phyloP scores from a whole-genome alignment of 768 basidiomycete species.

The Basidioascus undulatus region DNA sequence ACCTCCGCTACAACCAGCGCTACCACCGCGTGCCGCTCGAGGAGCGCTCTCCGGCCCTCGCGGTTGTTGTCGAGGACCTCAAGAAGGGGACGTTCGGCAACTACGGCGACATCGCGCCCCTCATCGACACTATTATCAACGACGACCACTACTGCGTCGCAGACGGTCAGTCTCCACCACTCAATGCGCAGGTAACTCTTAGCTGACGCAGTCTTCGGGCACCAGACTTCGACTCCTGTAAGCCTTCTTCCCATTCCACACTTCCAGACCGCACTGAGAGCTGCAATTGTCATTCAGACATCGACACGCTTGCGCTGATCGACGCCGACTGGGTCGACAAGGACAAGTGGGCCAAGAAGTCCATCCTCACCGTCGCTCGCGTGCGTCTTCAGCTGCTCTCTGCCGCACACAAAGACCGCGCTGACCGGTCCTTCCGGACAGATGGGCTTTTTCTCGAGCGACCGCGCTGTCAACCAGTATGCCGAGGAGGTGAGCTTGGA shows the following conservation, averaged over 20 bases:
- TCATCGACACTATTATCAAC: slow-evolving; percentile 10
- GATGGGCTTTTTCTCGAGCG: slow-evolving; percentile 96
- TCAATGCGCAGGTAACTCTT: slow-evolving; percentile 51
- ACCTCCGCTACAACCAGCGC: slow-evolving; percentile 58
- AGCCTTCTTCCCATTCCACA: slow-evolving; percentile 13
- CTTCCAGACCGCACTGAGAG: neutral
- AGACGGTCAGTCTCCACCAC: slow-evolving; percentile 32
- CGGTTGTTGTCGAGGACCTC: slow-evolving; percentile 50
- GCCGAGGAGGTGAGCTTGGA: slow-evolving; percentile 34
- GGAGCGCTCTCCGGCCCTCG: slow-evolving; percentile 58
- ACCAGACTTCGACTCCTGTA: slow-evolving; percentile 72
- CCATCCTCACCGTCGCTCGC: slow-evolving; percentile 58
- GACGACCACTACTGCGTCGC: slow-evolving; percentile 12
- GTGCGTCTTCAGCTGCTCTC: slow-evolving; percentile 15
- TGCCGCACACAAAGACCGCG: neutral
- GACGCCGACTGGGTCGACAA: slow-evolving; percentile 68
- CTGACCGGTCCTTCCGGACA: slow-evolving; percentile 14
- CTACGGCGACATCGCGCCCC: slow-evolving; percentile 55
- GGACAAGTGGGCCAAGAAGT: slow-evolving; percentile 77
- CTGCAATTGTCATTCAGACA: slow-evolving; percentile 24
- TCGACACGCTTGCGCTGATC: slow-evolving; percentile 60
- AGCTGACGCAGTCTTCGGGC: slow-evolving; percentile 14
- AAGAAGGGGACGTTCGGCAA: slow-evolving; percentile 62
- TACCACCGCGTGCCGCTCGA: slow-evolving; percentile 63
- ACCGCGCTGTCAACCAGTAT: slow-evolving; percentile 76